Conservation (phyloP, 371 early-diverging fungal genomes). For the Mucor sp. region DNA sequence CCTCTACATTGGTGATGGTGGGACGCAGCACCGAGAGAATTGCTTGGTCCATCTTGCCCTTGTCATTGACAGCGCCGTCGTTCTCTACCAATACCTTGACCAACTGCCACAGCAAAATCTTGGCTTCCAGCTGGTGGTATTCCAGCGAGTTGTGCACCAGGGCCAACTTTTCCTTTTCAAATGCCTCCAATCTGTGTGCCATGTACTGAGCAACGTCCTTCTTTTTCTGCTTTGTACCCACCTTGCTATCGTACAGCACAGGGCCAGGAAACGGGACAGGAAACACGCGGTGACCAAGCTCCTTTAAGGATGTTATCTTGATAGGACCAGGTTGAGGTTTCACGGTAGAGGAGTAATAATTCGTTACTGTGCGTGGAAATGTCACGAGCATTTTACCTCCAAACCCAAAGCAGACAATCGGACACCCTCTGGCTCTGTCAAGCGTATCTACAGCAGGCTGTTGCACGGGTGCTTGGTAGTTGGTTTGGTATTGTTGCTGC, state of each 20-base stretch:
- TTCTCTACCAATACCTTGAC: slow-evolving; percentile 64
- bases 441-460: slow-evolving; percentile 58
- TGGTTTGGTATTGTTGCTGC: slow-evolving; percentile 16
- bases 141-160: slow-evolving; percentile 30
- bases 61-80: slow-evolving; percentile 69
- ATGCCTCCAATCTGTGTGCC: slow-evolving; percentile 49
- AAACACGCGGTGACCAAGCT: background rate
- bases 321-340: slow-evolving; percentile 65
- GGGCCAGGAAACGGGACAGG: slow-evolving; percentile 54
- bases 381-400: slow-evolving; percentile 83
- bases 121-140: slow-evolving; percentile 28
- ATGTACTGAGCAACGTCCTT: slow-evolving; percentile 65
- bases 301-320: slow-evolving; percentile 50
- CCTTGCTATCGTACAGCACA: slow-evolving; percentile 57
- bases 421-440: slow-evolving; percentile 69
- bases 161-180: slow-evolving; percentile 30
- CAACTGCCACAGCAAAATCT: slow-evolving; percentile 62
- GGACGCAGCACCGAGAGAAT: slow-evolving; percentile 52
- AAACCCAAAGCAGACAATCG: slow-evolving; percentile 83
- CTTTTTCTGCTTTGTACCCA: slow-evolving; percentile 62
- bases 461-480: slow-evolving; percentile 14
- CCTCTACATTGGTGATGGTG: slow-evolving; percentile 18
- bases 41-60: slow-evolving; percentile 58
- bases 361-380: slow-evolving; percentile 69
- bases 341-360: slow-evolving; percentile 42